Base-by-base conservation (phyloP, 2,329 filamentous ascomycete species). In the Fusarium nisikadoi region DNA sequence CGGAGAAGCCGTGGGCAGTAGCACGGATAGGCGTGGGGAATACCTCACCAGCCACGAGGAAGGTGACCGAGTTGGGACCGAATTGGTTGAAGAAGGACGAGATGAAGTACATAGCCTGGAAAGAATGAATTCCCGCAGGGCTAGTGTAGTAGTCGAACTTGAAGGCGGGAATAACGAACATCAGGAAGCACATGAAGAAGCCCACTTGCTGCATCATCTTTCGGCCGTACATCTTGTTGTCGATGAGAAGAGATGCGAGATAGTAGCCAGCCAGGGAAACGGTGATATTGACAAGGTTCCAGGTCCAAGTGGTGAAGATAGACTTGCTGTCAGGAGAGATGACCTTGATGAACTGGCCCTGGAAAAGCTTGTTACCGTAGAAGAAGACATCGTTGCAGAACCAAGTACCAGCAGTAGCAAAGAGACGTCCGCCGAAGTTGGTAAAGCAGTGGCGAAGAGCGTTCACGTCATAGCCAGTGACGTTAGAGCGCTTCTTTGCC, bases 31-130 rank as follows among this genome's bases (percentile, higher is more conserved):
- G 93, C 0, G 95, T 97, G 14, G 95, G 95, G 87, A 94, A 98
- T n/a, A 97, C 94, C 82, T 98, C 95, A 46, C 94, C 95, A 46
- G 95, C 95, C 39, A 97, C 93, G 75, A 98, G 89, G 92, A 98
- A 98, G 70, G 95, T 97, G 78, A 98, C 94, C 50, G 91, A 92
- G 88, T 98, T 98, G 83, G 95, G 95, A 17, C 95, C 95, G 79
- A 98, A 98, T 81, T 98, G 95, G 88, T 98, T 98, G 91, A 98
- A 98, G 87, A 98, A 98, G 29, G 94, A 97, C 12, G 94, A 97
- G 76, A 98, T 82, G 85, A 97, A 98, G 88, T 98, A 98, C 94
- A 98, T 97, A 80, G 95, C 91, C 86, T 98, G 95, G 91, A 98
- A 98, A n/a, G 88, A 86, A 79, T 94, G 91, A 81, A 98, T 92